phyloP scores from a whole-genome alignment of 139 green algal species.

The Closterium sp. region DNA sequence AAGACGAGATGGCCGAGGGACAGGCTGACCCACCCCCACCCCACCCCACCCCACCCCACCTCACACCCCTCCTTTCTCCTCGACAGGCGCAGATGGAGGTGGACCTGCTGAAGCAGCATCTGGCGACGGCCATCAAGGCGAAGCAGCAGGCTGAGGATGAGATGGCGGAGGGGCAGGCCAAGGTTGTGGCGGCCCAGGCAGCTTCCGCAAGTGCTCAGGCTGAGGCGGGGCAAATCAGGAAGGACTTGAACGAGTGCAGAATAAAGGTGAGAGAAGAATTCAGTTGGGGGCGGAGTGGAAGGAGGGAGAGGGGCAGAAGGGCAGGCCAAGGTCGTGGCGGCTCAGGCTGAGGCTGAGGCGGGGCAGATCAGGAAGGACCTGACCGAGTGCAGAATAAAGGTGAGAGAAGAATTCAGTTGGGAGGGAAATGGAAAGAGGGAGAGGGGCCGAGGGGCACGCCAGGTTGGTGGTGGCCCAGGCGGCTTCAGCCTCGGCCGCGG shows the following conservation, averaged over 20 bases:
- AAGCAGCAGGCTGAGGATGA: constrained; percentile 23
- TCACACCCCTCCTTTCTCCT: no score
- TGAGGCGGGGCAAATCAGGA: not conserved
- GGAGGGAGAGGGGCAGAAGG: no score
- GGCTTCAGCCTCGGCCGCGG: no score
- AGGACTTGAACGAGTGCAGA: constrained; percentile 8
- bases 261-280: no score
- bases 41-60: not conserved
- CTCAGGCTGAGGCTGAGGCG: not conserved
- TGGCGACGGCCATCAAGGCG: not conserved
- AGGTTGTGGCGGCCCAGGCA: constrained; percentile 2
- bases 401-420: no score
- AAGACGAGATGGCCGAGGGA: not conserved
- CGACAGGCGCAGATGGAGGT: constrained; percentile 27
- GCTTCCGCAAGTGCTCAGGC: not conserved
- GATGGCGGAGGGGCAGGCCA: not conserved
- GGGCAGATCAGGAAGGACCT: constrained; percentile 18
- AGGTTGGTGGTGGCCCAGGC: not conserved
- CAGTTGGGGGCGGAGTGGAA: no score
- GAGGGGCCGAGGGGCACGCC: no score
- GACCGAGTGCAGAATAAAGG: no score
- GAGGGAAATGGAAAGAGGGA: no score
- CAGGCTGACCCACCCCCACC: not conserved
- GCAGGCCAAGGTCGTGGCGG: constrained; percentile 1
- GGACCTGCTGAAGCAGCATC: constrained; percentile 29